phyloP scores from a whole-genome alignment of 139 green algal genomes.

The Gonium pectorale region DNA sequence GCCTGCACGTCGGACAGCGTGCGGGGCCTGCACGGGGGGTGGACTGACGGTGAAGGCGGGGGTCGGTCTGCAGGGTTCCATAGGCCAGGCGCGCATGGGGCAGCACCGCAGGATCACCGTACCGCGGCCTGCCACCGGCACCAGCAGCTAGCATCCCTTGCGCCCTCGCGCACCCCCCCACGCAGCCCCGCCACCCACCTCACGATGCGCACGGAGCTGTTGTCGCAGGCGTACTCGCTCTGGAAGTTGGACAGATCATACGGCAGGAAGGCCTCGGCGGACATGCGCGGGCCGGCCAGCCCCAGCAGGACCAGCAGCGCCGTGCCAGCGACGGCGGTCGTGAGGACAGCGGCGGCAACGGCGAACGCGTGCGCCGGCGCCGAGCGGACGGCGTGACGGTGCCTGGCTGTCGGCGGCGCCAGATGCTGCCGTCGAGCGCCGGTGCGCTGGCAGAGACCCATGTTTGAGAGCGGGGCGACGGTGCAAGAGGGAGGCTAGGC shows the following conservation, averaged over 20 bases:
- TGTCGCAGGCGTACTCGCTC: too few relatives aligned
- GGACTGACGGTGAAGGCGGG: not conserved
- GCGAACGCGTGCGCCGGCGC: not conserved
- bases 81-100: not conserved
- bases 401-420: not conserved
- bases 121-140: not conserved
- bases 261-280: too few relatives aligned
- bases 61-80: not conserved
- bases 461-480: not conserved
- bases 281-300: not conserved
- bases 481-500: not conserved
- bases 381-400: not conserved
- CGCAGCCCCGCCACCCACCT: too few relatives aligned
- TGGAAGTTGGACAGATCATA: too few relatives aligned
- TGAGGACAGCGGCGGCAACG: not conserved
- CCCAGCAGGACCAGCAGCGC: constrained; percentile 5
- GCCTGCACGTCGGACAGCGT: constrained; percentile 59
- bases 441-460: not conserved
- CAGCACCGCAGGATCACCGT: not conserved
- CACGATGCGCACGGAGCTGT: not conserved
- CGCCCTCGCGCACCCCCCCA: too few relatives aligned
- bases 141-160: not conserved
- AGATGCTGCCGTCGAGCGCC: not conserved
- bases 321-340: not conserved
- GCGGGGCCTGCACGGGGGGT: constrained; percentile 40